Evolutionary conservation across 1,139 yeast species (phyloP), one percentile per base, ranked within the genome.

Genomic region (Scheffersomyces titani): DNA sequence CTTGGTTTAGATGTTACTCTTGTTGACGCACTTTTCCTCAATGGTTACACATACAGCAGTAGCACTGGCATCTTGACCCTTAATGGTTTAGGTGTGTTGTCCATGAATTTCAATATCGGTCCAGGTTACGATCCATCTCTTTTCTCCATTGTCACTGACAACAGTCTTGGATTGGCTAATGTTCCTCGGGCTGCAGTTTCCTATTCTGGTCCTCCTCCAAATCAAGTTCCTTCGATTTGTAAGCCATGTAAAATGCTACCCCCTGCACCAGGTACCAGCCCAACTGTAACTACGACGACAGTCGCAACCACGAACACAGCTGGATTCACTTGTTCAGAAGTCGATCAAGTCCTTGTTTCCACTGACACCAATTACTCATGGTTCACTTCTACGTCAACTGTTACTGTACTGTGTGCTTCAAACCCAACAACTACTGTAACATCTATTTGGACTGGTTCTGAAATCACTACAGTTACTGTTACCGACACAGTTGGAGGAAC

Each of bases 1-100:
- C 64, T 75, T 52, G 73, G 71, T 52, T 49, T 72, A 19, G 62
- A 59, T 50, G 22, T 62, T 40, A 59, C 72, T 6, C 63, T 72
- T 51, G 53, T 44, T 11, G 36, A 44, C 9, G 13, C 56, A 11
- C 45, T 62, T 20, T 59, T 71, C 51, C 59, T 57, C 44, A 51
- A 47, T 2, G 57, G 64, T 9, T 60, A 21, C 47, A 6, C 52
- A 3, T 70, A 70, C 55, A 55, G 59, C 47, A 47, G 63, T 6
- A 30, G 19, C 3, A 61, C 69, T 6, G 75, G 75, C 54, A 59
- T 69, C 19, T 67, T 70, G 61, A 63, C 66, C 5, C 59, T 70
- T 48, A 50, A 47, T 44, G 50, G 53, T 22, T 40, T 57, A n/a
- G 53, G 55, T 44, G 56, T 53, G 13, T 49, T 57, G 7, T 13